Base-by-base conservation (phyloP, 2,329 filamentous ascomycete species). In the Setomelanomma holmii region DNA sequence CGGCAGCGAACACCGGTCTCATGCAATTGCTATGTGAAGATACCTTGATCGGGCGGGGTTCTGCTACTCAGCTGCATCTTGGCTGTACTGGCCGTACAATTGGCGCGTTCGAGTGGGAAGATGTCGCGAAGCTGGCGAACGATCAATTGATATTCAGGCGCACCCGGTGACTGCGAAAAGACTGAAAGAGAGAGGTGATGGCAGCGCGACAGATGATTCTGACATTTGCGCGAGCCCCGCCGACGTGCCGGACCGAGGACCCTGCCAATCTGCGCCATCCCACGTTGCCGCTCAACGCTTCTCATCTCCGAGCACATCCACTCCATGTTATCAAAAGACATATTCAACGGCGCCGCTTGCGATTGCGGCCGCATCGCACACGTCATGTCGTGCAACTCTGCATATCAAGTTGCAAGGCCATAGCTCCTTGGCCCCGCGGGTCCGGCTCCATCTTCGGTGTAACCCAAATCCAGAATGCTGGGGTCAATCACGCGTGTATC, bases 41-140 rank as follows among this genome's bases (percentile, higher is more conserved):
- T 73, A 73, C 70, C 71, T 73, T 72, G 71, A 74, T 73, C 69
- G 64, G 65, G 61, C 49, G 45, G 34, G 52, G 38, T 56, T 66
- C 69, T 69, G 70, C 68, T 68, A 64, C 61, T 71, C 59, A 59
- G 58, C 60, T 64, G 53, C 64, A 71, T 72, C 50, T 58, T 66
- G 61, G 55, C 55, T 54, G 40, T 49, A 54, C 44, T 55, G 55
- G 61, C 56, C 69, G 56, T 73, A 73, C 70, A 61, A 60, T 20
- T 36, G 33, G 43, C 24, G 39, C 12, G 19, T 12, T 14, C 6
- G 14, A 22, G 14, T 22, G 38, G 16, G 22, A 30, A 36, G 34
- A 14, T 30, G 5, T 30, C 14, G 27, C 10, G 14, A 14, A 30
- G 27, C 14, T 3, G 27, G 27, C n/a, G n/a, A n/a, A n/a, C n/a